phyloP scores from a whole-genome alignment of 2,329 filamentous ascomycete genomes.

The Claviceps paspali region DNA sequence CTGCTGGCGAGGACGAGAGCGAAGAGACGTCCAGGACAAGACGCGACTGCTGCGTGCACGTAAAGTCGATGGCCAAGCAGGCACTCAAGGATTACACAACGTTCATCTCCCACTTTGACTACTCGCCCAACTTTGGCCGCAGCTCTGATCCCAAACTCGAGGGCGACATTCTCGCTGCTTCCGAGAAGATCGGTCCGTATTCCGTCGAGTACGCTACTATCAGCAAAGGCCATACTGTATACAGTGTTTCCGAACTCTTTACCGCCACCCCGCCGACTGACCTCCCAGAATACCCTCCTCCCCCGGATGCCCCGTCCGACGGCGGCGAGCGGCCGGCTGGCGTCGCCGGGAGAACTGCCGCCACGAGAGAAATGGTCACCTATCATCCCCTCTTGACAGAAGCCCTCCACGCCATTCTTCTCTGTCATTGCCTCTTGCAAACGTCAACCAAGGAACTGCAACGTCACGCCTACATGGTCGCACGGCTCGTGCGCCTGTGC shows the following conservation, averaged over 20 bases:
- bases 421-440: slow-evolving; percentile 66
- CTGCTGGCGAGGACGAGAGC: not conserved
- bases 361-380: slow-evolving; percentile 31
- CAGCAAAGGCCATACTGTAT: slow-evolving; percentile 22
- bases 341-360: slow-evolving; percentile 9
- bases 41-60: slow-evolving; percentile 37
- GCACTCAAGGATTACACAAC: slow-evolving; percentile 60
- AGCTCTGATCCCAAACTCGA: slow-evolving; percentile 29
- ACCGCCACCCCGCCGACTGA: slow-evolving; percentile 48
- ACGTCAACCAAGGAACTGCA: slow-evolving; percentile 64
- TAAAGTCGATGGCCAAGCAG: slow-evolving; percentile 60
- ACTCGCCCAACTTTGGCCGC: slow-evolving; percentile 53
- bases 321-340: not conserved
- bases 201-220: slow-evolving; percentile 5
- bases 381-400: slow-evolving; percentile 72
- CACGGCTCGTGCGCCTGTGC: slow-evolving; percentile 55
- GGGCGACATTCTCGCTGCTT: slow-evolving; percentile 33
- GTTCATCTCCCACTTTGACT: slow-evolving; percentile 62
- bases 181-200: slow-evolving; percentile 4
- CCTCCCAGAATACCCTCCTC: slow-evolving; percentile 50
- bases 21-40: slow-evolving; percentile 7
- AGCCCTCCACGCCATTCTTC: slow-evolving; percentile 60
- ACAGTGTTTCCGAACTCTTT: slow-evolving; percentile 49
- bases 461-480: slow-evolving; percentile 70
- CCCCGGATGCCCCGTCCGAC: not conserved